Evolutionary conservation across 108 stramenopile genomes (phyloP).

Genomic region (Skeletonema grethae): DNA sequence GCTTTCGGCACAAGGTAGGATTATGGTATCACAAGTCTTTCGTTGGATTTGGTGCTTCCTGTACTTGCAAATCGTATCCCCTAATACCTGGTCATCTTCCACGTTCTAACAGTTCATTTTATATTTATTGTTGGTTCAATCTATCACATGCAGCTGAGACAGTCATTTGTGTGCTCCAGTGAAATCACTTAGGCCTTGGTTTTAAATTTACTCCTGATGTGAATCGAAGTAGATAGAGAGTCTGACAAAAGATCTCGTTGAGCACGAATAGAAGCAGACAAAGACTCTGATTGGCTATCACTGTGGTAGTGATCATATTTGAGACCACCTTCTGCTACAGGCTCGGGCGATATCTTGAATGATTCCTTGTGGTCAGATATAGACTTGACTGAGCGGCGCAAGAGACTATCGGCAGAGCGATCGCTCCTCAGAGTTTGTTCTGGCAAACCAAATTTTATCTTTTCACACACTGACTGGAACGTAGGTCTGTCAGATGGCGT

Average conservation of each 20-base stretch:
- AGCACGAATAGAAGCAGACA: not conserved
- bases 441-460: conserved; percentile 42
- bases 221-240: conserved; percentile 16
- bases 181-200: not conserved
- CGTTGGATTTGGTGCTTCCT: too few species aligned
- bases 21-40: too few species aligned
- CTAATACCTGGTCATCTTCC: too few species aligned
- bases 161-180: too few species aligned
- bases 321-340: not conserved
- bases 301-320: conserved; percentile 10
- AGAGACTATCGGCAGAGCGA: conserved; percentile 14
- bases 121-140: too few species aligned
- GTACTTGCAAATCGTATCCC: too few species aligned
- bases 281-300: conserved; percentile 5
- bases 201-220: conserved; percentile 2
- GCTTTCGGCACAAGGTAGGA: too few species aligned
- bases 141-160: too few species aligned
- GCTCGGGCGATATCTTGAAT: not conserved
- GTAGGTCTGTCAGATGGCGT: conserved; percentile 25
- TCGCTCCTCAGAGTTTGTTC: not conserved
- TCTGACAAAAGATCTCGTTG: conserved; percentile 8
- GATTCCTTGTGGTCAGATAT: not conserved
- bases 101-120: too few species aligned
- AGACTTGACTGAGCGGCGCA: conserved; percentile 16
- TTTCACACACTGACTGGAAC: conserved; percentile 29